phyloP scores from a whole-genome alignment of 352 stramenopile species.

The Globisporangium heterothallicum region DNA sequence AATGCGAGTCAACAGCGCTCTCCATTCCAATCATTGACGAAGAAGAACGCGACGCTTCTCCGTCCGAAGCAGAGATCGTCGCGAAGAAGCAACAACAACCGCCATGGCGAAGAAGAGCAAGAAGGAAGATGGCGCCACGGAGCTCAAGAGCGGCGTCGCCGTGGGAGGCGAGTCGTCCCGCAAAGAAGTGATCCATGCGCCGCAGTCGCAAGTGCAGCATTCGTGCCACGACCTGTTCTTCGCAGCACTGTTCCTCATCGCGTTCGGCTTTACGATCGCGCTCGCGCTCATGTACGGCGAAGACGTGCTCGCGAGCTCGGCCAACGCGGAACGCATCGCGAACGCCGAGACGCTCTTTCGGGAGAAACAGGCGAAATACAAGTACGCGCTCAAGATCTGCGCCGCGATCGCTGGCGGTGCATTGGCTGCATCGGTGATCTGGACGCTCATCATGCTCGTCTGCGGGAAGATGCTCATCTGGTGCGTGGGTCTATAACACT shows the following conservation, averaged over 20 bases:
- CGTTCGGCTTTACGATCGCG: constrained; percentile 19
- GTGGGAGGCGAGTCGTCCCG: constrained; percentile 2
- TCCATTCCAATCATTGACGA: too few species aligned
- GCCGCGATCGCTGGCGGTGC: constrained; percentile 35
- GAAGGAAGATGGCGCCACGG: not conserved
- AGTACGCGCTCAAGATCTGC: constrained; percentile 46
- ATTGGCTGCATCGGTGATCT: constrained; percentile 34
- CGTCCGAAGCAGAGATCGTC: not conserved
- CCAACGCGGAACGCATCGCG: constrained; percentile 8
- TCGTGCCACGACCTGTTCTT: constrained; percentile 24
- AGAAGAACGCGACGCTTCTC: too few species aligned
- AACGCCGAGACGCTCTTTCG: constrained; percentile 20
- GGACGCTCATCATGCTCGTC: constrained; percentile 48
- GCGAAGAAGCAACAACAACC: not conserved
- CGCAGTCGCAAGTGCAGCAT: constrained; percentile 20
- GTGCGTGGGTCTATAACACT: constrained; percentile 11
- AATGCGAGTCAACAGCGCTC: too few species aligned
- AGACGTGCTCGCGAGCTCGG: constrained; percentile 19
- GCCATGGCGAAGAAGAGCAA: constrained; percentile 7
- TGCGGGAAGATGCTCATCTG: constrained; percentile 63
- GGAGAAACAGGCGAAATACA: constrained; percentile 50
- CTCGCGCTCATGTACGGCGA: constrained; percentile 21
- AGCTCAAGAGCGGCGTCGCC: constrained; percentile 4
- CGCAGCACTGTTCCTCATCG: constrained; percentile 20
- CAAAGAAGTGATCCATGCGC: constrained; percentile 14